Evolutionary conservation across 176 grass and related monocot species (phyloP).

Genomic region (Carex parvula): DNA sequence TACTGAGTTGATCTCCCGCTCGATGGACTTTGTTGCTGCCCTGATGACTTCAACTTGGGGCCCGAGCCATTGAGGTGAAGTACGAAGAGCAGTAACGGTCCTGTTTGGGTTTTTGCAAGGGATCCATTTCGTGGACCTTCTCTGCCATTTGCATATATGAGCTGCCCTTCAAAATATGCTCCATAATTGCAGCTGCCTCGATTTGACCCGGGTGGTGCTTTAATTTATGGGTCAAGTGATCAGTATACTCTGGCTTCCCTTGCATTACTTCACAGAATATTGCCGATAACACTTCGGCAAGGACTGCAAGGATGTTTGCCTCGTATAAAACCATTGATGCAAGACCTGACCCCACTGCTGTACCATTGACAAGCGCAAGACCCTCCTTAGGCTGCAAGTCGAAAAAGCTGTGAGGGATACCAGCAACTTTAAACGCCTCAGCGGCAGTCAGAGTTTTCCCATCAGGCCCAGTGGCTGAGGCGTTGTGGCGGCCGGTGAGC

Average conservation of each 20-base stretch:
- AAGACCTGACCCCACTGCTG: constrained; percentile 75
- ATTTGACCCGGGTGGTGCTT: constrained; percentile 98
- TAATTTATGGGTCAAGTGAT: constrained; percentile 89
- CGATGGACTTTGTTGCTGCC: constrained; percentile 80
- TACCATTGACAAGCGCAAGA: constrained; percentile 89
- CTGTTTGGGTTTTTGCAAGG: constrained; percentile 88
- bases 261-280: constrained; percentile 93
- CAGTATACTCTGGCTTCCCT: constrained; percentile 86
- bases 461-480: constrained; percentile 49
- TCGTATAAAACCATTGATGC: constrained; percentile 81
- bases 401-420: constrained; percentile 66
- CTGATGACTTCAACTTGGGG: constrained; percentile 91
- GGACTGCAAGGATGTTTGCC: constrained; percentile 52
- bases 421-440: constrained; percentile 70
- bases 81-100: constrained; percentile 90
- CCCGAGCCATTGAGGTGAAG: constrained; percentile 90
- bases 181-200: constrained; percentile 87
- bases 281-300: constrained; percentile 71
- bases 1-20: constrained; percentile 98
- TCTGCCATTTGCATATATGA: constrained; percentile 79
- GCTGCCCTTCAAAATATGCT: constrained; percentile 82
- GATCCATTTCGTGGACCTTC: constrained; percentile 80
- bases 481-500: constrained; percentile 63
- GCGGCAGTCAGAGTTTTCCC: constrained; percentile 52
- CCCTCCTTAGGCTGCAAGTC: constrained; percentile 96